Evolutionary conservation across 306 rosid species (phyloP), one percentile per base, ranked within the genome.

Genomic region (Bauhinia variegata): DNA sequence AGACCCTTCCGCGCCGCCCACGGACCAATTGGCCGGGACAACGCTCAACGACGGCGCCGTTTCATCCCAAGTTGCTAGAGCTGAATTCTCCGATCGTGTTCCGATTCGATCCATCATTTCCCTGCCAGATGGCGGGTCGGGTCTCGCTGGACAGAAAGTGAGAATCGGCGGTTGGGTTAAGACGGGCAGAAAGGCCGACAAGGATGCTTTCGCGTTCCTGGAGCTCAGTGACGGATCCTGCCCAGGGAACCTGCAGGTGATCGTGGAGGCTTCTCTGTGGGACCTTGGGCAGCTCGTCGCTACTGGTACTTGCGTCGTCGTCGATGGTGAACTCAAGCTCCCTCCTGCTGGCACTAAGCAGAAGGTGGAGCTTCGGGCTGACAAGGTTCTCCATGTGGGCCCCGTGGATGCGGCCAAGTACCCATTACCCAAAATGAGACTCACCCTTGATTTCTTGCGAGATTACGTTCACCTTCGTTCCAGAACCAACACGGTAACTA

Each of bases 131-230:
- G 89, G 97, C 13, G 99, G 99, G 0, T 74, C 97, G 0, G 92
- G 84, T 13, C 84, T 90, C 0, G 82, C 96, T 0, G 95, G 92
- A 7, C 79, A 64, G 48, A 72, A 65, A 6, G 88, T 83, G 1
- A 79, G 99, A 30, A 41, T 86, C 0, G 95, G 97, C 5, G 99
- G 99, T 0, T 95, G 99, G 97, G 99, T 93, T 42, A 95, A 90
- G 82, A 95, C 95, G 0, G 99, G 99, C 5, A 62, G 99, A 34
- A 95, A 95, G 68, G 99, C 99, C 0, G 97, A 95, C 41, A 95
- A 90, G 81, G 97, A 95, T 33, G 90, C 95, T 0, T 90, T 95
- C 43, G 96, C 97, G 3, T 95, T 95, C 66, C 62, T 95, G 59
- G 97, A 95, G 70, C 78, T 95, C 19, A 95, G 88, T 67, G 99